A percentile compares a stretch with the other conserved stretches of the same genome.
These are phyloP conservation scores for Mucor piriformis DNA, from an alignment of 371 early-diverging fungal genomes.

Conservation along the genomic window DNA sequence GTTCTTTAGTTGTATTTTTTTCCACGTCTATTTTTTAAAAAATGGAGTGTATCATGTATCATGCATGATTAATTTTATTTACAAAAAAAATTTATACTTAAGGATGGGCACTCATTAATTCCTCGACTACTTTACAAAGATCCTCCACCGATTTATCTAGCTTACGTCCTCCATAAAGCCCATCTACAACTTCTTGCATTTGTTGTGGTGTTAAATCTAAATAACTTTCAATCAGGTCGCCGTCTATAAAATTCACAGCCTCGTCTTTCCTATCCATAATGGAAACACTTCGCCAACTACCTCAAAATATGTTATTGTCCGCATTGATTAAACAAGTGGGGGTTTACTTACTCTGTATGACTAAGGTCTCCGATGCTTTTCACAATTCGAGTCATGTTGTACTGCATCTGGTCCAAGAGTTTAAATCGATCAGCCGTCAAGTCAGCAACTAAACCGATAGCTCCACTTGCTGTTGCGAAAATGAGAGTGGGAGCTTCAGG, in stretches of 20 bases:
- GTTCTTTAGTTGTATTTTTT: too few relatives aligned
- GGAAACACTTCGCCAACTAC: constrained; percentile 70
- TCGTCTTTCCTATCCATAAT: constrained; percentile 59
- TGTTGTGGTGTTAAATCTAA: constrained; percentile 71
- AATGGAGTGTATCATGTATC: too few relatives aligned
- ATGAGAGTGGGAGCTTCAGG: constrained; percentile 61
- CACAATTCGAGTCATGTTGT: constrained; percentile 65
- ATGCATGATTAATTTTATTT: too few relatives aligned
- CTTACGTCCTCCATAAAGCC: constrained; percentile 47
- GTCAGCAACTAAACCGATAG: constrained; percentile 79
- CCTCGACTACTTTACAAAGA: constrained; percentile 54
- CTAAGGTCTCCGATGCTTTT: constrained; percentile 68
- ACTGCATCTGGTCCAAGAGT: constrained; percentile 73
- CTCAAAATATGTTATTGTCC: not conserved
- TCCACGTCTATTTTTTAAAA: too few relatives aligned
- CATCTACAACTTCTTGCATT: constrained; percentile 65
- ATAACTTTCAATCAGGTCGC: constrained; percentile 88
- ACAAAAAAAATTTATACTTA: too few relatives aligned
- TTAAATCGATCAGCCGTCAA: constrained; percentile 65
- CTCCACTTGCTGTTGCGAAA: constrained; percentile 81
- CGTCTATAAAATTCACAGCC: constrained; percentile 82
- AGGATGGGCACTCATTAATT: constrained; percentile 53
- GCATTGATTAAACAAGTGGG: not conserved
- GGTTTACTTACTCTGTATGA: constrained; percentile 64
- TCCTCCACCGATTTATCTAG: constrained; percentile 50